Base-by-base conservation (phyloP, 2,329 filamentous ascomycete species). In the Monosporascus sp. region DNA sequence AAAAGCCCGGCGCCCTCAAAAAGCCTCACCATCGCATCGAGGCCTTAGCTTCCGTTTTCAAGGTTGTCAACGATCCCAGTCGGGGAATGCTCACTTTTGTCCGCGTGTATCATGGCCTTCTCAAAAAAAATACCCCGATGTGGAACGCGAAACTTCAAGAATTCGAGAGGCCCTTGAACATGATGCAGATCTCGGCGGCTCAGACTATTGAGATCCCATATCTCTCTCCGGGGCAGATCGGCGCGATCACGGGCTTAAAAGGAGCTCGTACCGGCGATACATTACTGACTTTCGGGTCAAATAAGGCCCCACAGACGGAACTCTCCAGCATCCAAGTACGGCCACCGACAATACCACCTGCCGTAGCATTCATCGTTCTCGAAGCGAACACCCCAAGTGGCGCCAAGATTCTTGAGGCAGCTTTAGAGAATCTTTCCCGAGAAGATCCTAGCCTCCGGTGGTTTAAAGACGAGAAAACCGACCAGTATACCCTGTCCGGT, bases 331-430 rank as follows among this genome's bases (percentile, higher is more conserved):
- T 97, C 17, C 91, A 96, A 65, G 82, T 99, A 37, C 84, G 90
- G 17, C 90, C 94, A 0, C 94, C 96, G 27, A 82, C 89, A 54
- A 89, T 97, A 0, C 93, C 94, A 1, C 91, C 94, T 0, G 91
- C 94, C 0, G 94, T 99, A 0, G 96, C 97, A 65, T 99, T 97
- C 69, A 87, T 95, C n/a, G 90, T 92, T 55, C 86, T 97, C 27
- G 93, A 97, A 59, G 90, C 80, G 0, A 77, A 90, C 60, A 87
- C 89, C 62, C 75, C 89, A 35, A 81, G 87, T 35, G 90, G 92
- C 60, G 88, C 91, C 62, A 92, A 91, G 62, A 82, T 87, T 54
- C 82, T 99, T 6, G 83, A 89, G 52, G 83, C 87, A 6, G 87
- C 88, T 1, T 75, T 99, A 6, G 81, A 84, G 5, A 82, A 94